Conservation (phyloP, 2,329 filamentous ascomycete genomes). For the Coniosporium tulheliwenetii region DNA sequence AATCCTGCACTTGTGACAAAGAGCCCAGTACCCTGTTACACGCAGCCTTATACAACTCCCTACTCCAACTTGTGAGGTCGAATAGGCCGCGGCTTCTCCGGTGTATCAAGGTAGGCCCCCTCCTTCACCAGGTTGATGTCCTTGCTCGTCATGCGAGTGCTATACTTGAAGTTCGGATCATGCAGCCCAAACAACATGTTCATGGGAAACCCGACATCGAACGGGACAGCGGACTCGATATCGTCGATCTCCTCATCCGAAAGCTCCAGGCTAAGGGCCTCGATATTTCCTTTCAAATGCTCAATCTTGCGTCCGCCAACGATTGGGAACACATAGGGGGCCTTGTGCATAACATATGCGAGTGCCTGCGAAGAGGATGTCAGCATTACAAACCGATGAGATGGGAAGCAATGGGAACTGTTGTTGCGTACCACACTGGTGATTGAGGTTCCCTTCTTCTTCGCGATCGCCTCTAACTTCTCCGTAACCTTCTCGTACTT, state of each 20-base stretch:
- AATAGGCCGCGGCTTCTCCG: too few relatives aligned
- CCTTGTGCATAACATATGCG: slow-evolving; percentile 59
- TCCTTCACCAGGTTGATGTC: too few relatives aligned
- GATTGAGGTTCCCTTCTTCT: slow-evolving; percentile 38
- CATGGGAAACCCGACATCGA: slow-evolving; percentile 53
- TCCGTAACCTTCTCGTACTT: slow-evolving; percentile 36
- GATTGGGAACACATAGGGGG: slow-evolving; percentile 58
- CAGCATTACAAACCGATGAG: background rate
- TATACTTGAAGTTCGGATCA: background rate
- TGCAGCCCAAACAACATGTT: slow-evolving; percentile 24
- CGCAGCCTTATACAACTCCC: too few relatives aligned
- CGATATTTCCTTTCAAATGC: slow-evolving; percentile 55
- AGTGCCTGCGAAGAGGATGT: slow-evolving; percentile 26
- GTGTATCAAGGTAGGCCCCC: too few relatives aligned
- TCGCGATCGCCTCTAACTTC: slow-evolving; percentile 44
- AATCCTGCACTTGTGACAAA: too few relatives aligned
- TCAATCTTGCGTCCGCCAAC: slow-evolving; percentile 54
- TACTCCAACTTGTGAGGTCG: too few relatives aligned
- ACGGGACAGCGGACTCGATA: slow-evolving; percentile 45
- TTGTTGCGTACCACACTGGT: slow-evolving; percentile 31
- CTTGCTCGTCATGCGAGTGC: too few relatives aligned
- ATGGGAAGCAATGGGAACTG: background rate
- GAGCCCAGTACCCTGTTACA: too few relatives aligned
- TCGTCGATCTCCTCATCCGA: slow-evolving; percentile 46
- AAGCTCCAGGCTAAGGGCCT: slow-evolving; percentile 46